Conservation (phyloP, 805 yeast species). For the Saccharomyces cerevisiae region DNA sequence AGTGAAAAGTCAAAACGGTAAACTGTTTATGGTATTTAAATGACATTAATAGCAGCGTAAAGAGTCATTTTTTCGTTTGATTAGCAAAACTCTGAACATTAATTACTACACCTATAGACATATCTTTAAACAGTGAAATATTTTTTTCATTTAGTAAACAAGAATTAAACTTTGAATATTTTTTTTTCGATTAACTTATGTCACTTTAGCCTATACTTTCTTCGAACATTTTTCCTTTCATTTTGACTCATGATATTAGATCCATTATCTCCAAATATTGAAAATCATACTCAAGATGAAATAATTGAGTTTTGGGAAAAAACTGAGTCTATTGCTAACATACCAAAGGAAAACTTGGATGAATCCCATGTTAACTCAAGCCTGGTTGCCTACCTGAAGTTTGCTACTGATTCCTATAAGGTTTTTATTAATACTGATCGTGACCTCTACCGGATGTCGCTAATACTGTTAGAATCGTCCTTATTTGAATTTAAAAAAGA, state of each 20-base stretch:
- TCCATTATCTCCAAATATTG: conserved; percentile 12
- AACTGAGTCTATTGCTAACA: conserved; percentile 19
- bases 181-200: neutral
- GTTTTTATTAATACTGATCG: conserved; percentile 20
- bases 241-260: conserved; percentile 18
- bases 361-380: conserved; percentile 17
- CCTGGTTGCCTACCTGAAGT: conserved; percentile 24
- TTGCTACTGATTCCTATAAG: conserved; percentile 23
- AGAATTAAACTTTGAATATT: neutral
- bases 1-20: neutral
- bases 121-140: neutral
- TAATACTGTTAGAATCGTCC: conserved; percentile 28
- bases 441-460: conserved; percentile 32
- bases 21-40: neutral
- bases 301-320: conserved; percentile 21
- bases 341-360: conserved; percentile 4
- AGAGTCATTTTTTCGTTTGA: neutral
- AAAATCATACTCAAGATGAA: conserved; percentile 13
- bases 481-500: conserved; percentile 33
- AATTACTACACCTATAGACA: neutral
- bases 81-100: no score
- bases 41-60: neutral
- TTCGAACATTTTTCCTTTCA: neutral
- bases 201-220: neutral
- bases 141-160: neutral